phyloP scores from a whole-genome alignment of 2,329 filamentous ascomycete genomes.

The Hymenoscyphus occultus region DNA sequence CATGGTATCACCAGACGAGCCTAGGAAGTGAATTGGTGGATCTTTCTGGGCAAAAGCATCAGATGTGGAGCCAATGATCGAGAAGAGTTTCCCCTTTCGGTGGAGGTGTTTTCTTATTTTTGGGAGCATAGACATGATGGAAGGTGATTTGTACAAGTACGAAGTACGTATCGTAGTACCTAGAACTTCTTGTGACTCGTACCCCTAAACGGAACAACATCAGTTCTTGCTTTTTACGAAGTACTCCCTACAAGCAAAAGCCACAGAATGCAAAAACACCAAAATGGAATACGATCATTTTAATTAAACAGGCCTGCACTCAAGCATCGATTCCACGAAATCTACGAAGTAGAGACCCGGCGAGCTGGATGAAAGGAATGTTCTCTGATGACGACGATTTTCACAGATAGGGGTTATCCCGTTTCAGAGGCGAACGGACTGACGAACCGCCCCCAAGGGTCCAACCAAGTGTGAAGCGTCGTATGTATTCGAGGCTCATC shows the following conservation, averaged over 20 bases:
- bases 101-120: neutral
- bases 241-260: neutral
- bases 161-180: neutral
- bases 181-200: neutral
- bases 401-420: neutral
- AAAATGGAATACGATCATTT: neutral
- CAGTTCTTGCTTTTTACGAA: neutral
- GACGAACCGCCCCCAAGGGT: neutral
- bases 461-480: neutral
- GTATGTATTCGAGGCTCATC: neutral
- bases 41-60: neutral
- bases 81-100: neutral
- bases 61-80: neutral
- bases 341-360: neutral
- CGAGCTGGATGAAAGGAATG: neutral
- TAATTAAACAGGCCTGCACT: neutral
- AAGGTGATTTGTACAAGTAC: neutral
- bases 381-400: conserved; percentile 2
- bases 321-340: neutral
- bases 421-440: neutral
- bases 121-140: neutral
- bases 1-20: neutral
- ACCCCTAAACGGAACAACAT: conserved; percentile 1
- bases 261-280: neutral
- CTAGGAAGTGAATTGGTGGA: neutral